A percentile compares a stretch with the other conserved stretches of the same genome.
phyloP scores from a whole-genome alignment of 2,329 filamentous ascomycete species.

The Myriosclerotinia duriaeana region DNA sequence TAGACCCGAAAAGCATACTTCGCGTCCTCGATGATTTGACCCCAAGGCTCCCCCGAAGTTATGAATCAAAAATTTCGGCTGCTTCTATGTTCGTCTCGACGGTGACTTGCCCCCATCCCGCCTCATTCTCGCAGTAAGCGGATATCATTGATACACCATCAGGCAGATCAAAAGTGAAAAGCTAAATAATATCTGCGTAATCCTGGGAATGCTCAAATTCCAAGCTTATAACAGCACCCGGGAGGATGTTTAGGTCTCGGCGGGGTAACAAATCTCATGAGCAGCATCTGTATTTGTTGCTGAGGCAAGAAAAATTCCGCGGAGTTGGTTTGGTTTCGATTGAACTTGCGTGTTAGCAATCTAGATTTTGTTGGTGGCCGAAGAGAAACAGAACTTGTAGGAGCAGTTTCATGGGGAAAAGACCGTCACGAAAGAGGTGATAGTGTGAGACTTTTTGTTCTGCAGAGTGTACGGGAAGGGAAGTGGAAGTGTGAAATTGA shows the following conservation, averaged over 20 bases:
- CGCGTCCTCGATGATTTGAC: not conserved
- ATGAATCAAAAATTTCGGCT: not conserved
- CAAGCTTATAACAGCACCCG: not conserved
- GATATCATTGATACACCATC: not conserved
- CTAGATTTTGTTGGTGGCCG: slow-evolving; percentile 3
- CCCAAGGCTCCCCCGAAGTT: not conserved
- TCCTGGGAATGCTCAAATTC: not conserved
- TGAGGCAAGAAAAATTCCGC: not conserved
- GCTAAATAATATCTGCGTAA: not conserved
- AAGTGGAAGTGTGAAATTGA: not conserved
- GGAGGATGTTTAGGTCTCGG: not conserved
- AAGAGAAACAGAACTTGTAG: not conserved
- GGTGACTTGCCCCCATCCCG: not conserved
- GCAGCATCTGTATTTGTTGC: not conserved
- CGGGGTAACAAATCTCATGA: not conserved
- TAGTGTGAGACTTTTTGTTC: not conserved
- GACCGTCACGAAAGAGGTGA: not conserved
- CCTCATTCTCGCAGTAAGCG: not conserved
- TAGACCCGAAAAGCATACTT: not conserved
- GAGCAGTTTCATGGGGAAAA: not conserved
- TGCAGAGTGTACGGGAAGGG: not conserved
- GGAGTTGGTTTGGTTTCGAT: not conserved
- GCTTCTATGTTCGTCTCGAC: not conserved
- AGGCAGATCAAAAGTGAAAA: not conserved
- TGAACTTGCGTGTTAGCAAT: not conserved